Conservation (phyloP, 495 filamentous ascomycete species). For the Lasiosphaeriaceae sp. region DNA sequence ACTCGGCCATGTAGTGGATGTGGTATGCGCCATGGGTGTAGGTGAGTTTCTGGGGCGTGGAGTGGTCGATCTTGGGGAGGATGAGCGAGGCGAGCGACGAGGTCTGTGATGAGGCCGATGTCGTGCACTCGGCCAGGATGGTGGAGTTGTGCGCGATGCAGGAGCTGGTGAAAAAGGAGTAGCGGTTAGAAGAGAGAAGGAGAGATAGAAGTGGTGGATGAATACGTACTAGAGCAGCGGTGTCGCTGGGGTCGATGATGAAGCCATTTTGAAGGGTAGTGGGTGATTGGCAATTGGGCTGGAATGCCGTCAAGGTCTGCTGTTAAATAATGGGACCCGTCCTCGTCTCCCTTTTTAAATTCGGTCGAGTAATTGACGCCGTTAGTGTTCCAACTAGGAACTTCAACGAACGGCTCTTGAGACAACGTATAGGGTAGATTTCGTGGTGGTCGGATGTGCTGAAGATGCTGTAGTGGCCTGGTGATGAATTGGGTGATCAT, state of each 20-base stretch:
- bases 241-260: slow-evolving; percentile 70
- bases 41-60: slow-evolving; percentile 79
- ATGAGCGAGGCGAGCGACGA: slow-evolving; percentile 87
- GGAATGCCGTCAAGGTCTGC: no score
- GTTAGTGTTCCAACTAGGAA: no score
- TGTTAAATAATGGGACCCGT: no score
- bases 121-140: slow-evolving; percentile 87
- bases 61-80: slow-evolving; percentile 89
- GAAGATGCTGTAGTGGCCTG: not conserved
- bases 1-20: slow-evolving; percentile 92
- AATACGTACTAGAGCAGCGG: slow-evolving; percentile 73
- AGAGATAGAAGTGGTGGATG: slow-evolving; percentile 3
- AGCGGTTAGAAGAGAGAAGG: not conserved
- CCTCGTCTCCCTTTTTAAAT: no score
- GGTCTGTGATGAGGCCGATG: slow-evolving; percentile 69
- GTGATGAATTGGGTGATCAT: not conserved
- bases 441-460: not conserved
- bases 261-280: slow-evolving; percentile 56
- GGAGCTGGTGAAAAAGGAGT: slow-evolving; percentile 56
- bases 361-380: no score
- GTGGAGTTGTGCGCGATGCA: slow-evolving; percentile 89
- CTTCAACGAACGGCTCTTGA: no score
- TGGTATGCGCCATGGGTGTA: slow-evolving; percentile 88
- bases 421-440: no score
- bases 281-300: not conserved